These are phyloP conservation scores for Aegilops sharonensis DNA, from an alignment of 176 grass and related monocot genomes.

Conservation along the genomic window DNA sequence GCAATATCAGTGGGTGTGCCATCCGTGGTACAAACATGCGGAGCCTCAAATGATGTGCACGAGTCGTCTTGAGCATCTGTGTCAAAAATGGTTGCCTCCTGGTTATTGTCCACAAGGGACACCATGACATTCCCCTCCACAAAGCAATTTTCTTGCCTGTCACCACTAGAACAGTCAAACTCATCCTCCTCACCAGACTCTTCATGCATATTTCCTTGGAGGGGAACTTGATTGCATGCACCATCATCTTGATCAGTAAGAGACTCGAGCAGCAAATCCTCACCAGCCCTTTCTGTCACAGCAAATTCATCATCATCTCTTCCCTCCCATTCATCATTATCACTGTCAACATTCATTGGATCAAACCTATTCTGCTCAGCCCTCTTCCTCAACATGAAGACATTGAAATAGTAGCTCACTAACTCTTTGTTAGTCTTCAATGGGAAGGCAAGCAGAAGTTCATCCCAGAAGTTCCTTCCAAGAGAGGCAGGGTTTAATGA, in stretches of 20 bases:
- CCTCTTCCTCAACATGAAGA: conserved; percentile 85
- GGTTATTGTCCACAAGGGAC: conserved; percentile 30
- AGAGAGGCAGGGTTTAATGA: conserved; percentile 58
- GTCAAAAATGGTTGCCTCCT: conserved; percentile 22
- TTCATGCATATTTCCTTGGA: conserved; percentile 22
- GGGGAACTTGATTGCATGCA: conserved; percentile 31
- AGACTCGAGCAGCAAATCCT: conserved; percentile 72
- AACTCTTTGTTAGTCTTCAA: conserved; percentile 59
- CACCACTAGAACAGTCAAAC: conserved; percentile 6
- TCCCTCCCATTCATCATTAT: conserved; percentile 83
- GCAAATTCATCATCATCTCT: conserved; percentile 45
- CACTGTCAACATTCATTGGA: conserved; percentile 72
- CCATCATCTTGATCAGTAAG: conserved; percentile 52
- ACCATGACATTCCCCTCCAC: not conserved
- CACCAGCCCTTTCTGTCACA: conserved; percentile 37
- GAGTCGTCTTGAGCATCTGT: conserved; percentile 67
- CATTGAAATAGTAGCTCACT: conserved; percentile 92
- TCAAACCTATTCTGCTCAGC: conserved; percentile 80
- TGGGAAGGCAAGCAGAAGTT: conserved; percentile 62
- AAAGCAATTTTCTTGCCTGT: not conserved
- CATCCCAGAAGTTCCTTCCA: conserved; percentile 75
- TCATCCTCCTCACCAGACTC: conserved; percentile 49
- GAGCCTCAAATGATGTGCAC: conserved; percentile 73
- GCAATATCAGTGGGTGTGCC: conserved; percentile 21
- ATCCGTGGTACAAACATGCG: conserved; percentile 22